phyloP scores from a whole-genome alignment of 148 eudicot genomes.

The Silene uniflora region DNA sequence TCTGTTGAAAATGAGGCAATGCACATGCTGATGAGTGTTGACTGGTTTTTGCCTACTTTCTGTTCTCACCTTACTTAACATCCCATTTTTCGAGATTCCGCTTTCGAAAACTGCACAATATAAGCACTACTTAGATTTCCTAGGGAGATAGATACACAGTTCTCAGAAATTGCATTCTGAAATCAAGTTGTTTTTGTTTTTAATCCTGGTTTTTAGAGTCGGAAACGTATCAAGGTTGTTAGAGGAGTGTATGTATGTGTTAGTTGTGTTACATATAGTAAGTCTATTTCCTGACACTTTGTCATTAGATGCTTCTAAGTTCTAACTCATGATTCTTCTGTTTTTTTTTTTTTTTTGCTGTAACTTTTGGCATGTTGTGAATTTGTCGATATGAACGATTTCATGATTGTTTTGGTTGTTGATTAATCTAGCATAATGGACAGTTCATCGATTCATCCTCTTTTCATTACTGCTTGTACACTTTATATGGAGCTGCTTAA shows the following conservation, averaged over 20 bases:
- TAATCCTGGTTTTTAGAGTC: not conserved
- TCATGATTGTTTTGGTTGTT: slow-evolving; percentile 8
- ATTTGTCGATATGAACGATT: slow-evolving; percentile 6
- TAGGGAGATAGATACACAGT: not conserved
- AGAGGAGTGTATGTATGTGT: not conserved
- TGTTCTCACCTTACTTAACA: slow-evolving; percentile 27
- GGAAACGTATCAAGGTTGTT: not conserved
- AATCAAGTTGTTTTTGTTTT: not conserved
- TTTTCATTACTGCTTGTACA: slow-evolving; percentile 4
- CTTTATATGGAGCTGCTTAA: no score
- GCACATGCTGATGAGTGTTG: slow-evolving; percentile 59
- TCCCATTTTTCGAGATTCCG: not conserved
- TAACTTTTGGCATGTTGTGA: not conserved
- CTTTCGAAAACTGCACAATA: not conserved
- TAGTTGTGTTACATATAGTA: not conserved
- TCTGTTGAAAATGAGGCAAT: slow-evolving; percentile 35
- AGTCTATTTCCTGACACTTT: not conserved
- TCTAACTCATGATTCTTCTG: no score
- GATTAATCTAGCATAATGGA: not conserved
- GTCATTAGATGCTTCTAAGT: no score
- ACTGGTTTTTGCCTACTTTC: slow-evolving; percentile 29
- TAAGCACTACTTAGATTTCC: not conserved
- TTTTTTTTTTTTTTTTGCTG: no score
- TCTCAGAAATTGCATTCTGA: not conserved
- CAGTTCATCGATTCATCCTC: not conserved